A percentile compares a stretch with the other conserved stretches of the same genome.
phyloP scores from a whole-genome alignment of 2,329 filamentous ascomycete genomes.

The Colletotrichum sp. region DNA sequence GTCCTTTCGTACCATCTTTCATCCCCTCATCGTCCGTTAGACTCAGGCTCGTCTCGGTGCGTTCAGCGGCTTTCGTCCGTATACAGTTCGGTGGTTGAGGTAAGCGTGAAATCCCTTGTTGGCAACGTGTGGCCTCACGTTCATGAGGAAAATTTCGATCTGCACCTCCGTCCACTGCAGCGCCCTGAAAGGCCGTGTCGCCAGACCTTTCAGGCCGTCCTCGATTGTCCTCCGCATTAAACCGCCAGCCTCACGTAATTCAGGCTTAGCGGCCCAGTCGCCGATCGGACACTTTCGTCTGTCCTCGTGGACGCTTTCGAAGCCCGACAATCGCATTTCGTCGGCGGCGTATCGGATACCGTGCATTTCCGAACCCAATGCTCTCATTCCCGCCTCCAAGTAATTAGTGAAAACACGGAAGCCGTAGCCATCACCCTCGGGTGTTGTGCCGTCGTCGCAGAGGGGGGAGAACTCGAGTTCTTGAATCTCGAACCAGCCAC shows the following conservation, averaged over 20 bases:
- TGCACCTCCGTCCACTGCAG: slow-evolving; percentile 45
- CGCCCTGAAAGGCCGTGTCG: slow-evolving; percentile 41
- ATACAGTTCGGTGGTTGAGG: slow-evolving; percentile 43
- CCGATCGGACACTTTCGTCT: slow-evolving; percentile 54
- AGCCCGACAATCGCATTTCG: slow-evolving; percentile 46
- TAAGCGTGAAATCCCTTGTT: slow-evolving; percentile 42
- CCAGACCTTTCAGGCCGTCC: slow-evolving; percentile 43
- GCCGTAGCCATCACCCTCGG: slow-evolving; percentile 44
- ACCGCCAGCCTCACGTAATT: slow-evolving; percentile 42
- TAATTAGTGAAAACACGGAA: slow-evolving; percentile 51
- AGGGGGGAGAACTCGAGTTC: slow-evolving; percentile 47
- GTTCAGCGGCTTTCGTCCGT: slow-evolving; percentile 40
- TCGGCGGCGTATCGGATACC: slow-evolving; percentile 39
- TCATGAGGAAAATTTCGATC: slow-evolving; percentile 48
- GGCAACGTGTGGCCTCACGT: slow-evolving; percentile 44
- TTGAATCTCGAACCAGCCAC: slow-evolving; percentile 56
- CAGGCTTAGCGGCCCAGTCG: slow-evolving; percentile 48
- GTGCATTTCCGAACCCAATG: slow-evolving; percentile 46
- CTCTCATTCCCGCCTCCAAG: slow-evolving; percentile 43
- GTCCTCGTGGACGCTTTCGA: slow-evolving; percentile 43
- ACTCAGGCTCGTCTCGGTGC: not conserved
- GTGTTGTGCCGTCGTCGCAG: slow-evolving; percentile 51
- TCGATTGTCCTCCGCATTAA: slow-evolving; percentile 48
- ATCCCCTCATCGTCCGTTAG: not conserved
- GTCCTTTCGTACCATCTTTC: not conserved